These are phyloP conservation scores for Fusarium bactridioides DNA, from an alignment of 2,329 filamentous ascomycete genomes.

Conservation along the genomic window DNA sequence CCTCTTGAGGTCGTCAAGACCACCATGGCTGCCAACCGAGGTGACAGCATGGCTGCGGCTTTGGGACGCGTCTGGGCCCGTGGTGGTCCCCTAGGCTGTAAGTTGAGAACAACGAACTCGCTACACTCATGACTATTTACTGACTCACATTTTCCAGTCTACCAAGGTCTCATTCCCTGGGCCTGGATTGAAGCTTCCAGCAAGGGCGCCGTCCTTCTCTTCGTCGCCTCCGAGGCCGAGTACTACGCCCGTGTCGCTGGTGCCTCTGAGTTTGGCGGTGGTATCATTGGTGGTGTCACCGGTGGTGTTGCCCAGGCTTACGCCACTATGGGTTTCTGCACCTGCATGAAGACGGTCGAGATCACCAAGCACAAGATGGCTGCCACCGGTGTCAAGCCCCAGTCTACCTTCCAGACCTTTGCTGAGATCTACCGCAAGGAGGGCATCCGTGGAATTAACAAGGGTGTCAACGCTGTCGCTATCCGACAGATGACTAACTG, in stretches of 20 bases:
- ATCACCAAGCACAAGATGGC: slow-evolving; percentile 98
- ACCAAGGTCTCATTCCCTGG: slow-evolving; percentile 99
- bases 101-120: slow-evolving; percentile 53
- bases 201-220: slow-evolving; percentile 98
- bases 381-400: slow-evolving; percentile 80
- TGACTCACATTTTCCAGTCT: slow-evolving; percentile 70
- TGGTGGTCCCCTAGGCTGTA: slow-evolving; percentile 93
- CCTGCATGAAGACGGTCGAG: slow-evolving; percentile 99
- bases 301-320: slow-evolving; percentile 98
- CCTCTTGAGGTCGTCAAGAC: slow-evolving; percentile 99
- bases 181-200: slow-evolving; percentile 99
- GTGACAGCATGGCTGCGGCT: slow-evolving; percentile 83
- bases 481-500: slow-evolving; percentile 99
- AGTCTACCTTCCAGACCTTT: slow-evolving; percentile 93
- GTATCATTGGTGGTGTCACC: slow-evolving; percentile 89
- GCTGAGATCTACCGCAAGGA: slow-evolving; percentile 96
- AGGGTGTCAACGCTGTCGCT: slow-evolving; percentile 96
- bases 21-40: slow-evolving; percentile 97
- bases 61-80: slow-evolving; percentile 90
- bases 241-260: slow-evolving; percentile 88
- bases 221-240: slow-evolving; percentile 98
- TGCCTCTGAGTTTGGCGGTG: slow-evolving; percentile 84
- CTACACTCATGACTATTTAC: slow-evolving; percentile 3
- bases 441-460: slow-evolving; percentile 96
- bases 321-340: slow-evolving; percentile 99